Conservation (phyloP, 148 eudicot species). For the Polygonum maritimum region DNA sequence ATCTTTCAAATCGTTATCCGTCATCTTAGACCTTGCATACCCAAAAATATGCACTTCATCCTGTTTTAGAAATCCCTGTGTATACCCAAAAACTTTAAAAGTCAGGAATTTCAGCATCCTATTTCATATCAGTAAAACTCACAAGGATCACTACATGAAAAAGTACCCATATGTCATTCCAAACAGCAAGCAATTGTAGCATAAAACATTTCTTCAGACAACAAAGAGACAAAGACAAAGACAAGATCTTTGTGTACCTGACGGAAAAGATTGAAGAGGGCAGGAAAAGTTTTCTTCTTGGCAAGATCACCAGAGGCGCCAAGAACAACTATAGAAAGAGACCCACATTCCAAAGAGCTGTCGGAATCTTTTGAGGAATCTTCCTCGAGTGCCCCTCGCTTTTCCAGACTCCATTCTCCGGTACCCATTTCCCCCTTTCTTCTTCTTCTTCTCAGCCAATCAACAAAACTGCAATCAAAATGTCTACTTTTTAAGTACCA, state of each 20-base stretch:
- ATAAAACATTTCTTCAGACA: not conserved
- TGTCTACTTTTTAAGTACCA: not conserved
- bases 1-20: slow-evolving; percentile 63
- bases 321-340: slow-evolving; percentile 71
- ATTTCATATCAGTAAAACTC: not conserved
- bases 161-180: not conserved
- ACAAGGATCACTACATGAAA: not conserved
- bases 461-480: slow-evolving; percentile 2
- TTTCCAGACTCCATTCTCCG: slow-evolving; percentile 44
- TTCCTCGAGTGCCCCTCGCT: slow-evolving; percentile 20
- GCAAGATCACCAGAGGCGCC: slow-evolving; percentile 99
- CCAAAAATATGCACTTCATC: slow-evolving; percentile 82
- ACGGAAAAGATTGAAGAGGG: slow-evolving; percentile 79
- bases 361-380: slow-evolving; percentile 35
- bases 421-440: slow-evolving; percentile 26
- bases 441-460: not conserved
- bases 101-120: not conserved
- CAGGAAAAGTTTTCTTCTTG: slow-evolving; percentile 97
- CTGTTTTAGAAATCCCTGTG: slow-evolving; percentile 57
- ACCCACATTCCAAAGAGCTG: slow-evolving; percentile 42
- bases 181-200: not conserved
- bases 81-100: not conserved
- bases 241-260: slow-evolving; percentile 34
- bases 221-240: not conserved
- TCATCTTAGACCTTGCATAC: slow-evolving; percentile 80